Percentiles rank a stretch among this genome's conserved stretches.
phyloP scores from a whole-genome alignment of 1,139 yeast species.

The Hansenula anomala region DNA sequence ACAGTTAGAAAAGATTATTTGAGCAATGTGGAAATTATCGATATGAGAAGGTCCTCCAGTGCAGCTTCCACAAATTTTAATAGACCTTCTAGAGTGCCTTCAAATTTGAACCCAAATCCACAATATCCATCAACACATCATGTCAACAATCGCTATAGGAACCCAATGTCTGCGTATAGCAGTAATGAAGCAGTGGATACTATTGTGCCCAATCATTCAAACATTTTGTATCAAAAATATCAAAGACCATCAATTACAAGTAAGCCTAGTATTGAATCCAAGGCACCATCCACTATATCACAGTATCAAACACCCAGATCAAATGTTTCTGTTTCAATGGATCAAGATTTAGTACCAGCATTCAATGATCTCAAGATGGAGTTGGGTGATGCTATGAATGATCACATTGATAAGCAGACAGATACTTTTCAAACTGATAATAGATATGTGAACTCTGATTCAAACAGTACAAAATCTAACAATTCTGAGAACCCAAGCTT shows the following conservation, averaged over 20 bases:
- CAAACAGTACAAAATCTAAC: not conserved
- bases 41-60: not conserved
- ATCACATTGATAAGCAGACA: not conserved
- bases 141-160: slow-evolving; percentile 5
- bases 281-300: no score
- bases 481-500: not conserved
- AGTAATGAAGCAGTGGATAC: slow-evolving; percentile 13
- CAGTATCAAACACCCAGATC: slow-evolving; percentile 3
- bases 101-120: slow-evolving; percentile 1
- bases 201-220: slow-evolving; percentile 13
- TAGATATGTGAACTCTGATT: not conserved
- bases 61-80: not conserved
- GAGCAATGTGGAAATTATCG: not conserved
- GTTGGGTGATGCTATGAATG: slow-evolving; percentile 8
- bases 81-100: not conserved
- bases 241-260: slow-evolving; percentile 1
- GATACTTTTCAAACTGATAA: slow-evolving; percentile 1
- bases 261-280: not conserved
- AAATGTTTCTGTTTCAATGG: slow-evolving; percentile 12
- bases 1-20: not conserved
- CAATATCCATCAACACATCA: no score
- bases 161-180: slow-evolving; percentile 17
- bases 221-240: slow-evolving; percentile 13
- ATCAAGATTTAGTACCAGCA: slow-evolving; percentile 17
- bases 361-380: slow-evolving; percentile 19